Base-by-base conservation (phyloP, 352 stramenopile species). In the Pythium phragmitis region DNA sequence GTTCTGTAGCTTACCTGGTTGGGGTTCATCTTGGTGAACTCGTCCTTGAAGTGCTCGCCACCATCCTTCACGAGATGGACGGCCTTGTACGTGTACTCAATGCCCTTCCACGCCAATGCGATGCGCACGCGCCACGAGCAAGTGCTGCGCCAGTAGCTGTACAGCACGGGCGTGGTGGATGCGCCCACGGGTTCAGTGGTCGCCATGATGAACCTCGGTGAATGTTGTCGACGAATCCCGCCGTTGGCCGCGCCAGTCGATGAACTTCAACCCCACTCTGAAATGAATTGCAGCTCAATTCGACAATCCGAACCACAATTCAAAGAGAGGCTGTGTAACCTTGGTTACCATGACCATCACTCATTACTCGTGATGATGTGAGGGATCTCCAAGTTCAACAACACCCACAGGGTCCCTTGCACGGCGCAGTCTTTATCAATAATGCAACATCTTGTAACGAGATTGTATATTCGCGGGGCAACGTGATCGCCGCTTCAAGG, bases 71-170 rank as follows among this genome's bases (percentile, higher is more conserved):
- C 62, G 23, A 98, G 63, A 74, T 97, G 72, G 41, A 97, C 74
- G n/a, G 80, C 54, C 46, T 87, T 76, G 56, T 85, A 88, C 54
- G 88, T 76, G 72, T 93, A 97, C 37, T 74, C 49, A 62, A 98
- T 80, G 3, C 77, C 72, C 72, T 98, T 98, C 60, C 85, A 89
- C 54, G 77, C 75, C 26, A 98, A 75, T 39, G 84, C 90, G 51
- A 97, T 96, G 43, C 92, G 82, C 37, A 97, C 90, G 59, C 88
- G 81, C 88, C 87, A 98, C 14, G 90, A 90, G 68, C 84, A 97
- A 43, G 87, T 96, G 52, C 87, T 97, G 51, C 75, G 76, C 86
- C 85, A 96, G 73, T 92, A 97, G 50, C 74, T 87, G 72, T 97
- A 97, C 34, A 98, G 68, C 59, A 73, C 60, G 7, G 59, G 47